Evolutionary conservation across 208 protist genomes (phyloP).

Genomic region (Acanthamoeba quina): DNA sequence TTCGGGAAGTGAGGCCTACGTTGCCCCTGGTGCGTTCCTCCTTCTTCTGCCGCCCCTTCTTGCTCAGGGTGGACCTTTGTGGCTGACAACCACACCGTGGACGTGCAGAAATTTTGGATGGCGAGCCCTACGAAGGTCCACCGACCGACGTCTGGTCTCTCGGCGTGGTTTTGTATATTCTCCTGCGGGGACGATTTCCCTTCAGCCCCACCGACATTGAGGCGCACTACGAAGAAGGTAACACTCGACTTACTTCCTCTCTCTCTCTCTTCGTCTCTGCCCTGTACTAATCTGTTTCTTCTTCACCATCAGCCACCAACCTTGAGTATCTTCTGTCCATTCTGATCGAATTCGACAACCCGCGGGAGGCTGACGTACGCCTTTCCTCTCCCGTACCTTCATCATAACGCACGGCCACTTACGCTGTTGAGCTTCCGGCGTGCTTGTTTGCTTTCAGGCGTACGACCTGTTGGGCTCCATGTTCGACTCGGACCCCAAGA

Average conservation of each 20-base stretch:
- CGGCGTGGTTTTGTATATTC: slow-evolving; percentile 58
- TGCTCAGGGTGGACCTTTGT: too few relatives aligned
- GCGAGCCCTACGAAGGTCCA: slow-evolving; percentile 38
- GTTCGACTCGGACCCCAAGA: slow-evolving; percentile 63
- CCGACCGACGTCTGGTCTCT: slow-evolving; percentile 51
- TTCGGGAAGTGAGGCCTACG: slow-evolving; percentile 46
- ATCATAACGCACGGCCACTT: too few relatives aligned
- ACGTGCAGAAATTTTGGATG: slow-evolving; percentile 31
- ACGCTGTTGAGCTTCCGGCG: too few relatives aligned
- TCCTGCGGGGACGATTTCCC: slow-evolving; percentile 28
- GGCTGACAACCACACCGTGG: too few relatives aligned
- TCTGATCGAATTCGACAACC: slow-evolving; percentile 46
- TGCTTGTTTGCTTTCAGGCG: not conserved
- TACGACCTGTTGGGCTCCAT: slow-evolving; percentile 30
- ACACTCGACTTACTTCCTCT: too few relatives aligned
- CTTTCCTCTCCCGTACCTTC: not conserved
- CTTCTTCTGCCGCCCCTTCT: too few relatives aligned
- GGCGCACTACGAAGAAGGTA: slow-evolving; percentile 33
- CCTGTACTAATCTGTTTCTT: too few relatives aligned
- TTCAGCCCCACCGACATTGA: slow-evolving; percentile 60
- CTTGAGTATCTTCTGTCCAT: slow-evolving; percentile 21
- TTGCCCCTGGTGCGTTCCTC: not conserved
- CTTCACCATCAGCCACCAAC: not conserved
- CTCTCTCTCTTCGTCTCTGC: too few relatives aligned
- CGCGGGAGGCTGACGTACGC: slow-evolving; percentile 18